phyloP scores from a whole-genome alignment of 2,329 filamentous ascomycete genomes.

The Scopulariopsis brevicaulis region DNA sequence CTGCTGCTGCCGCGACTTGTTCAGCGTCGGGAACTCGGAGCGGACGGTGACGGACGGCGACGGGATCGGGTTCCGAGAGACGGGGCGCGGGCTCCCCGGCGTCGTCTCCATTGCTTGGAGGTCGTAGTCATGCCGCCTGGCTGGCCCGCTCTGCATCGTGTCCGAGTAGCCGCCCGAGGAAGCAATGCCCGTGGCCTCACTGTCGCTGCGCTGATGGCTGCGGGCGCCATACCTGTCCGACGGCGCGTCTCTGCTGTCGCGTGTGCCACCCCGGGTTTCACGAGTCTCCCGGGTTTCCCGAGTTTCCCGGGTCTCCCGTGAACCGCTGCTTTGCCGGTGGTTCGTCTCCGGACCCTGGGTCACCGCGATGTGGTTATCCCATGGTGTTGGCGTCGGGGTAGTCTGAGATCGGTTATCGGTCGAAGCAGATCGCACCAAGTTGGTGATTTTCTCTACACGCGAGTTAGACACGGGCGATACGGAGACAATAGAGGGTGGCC shows the following conservation, averaged over 20 bases:
- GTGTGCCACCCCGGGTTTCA: slow-evolving; percentile 17
- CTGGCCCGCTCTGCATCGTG: slow-evolving; percentile 55
- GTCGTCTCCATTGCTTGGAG: slow-evolving; percentile 91
- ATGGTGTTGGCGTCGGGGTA: slow-evolving; percentile 40
- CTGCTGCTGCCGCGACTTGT: slow-evolving; percentile 83
- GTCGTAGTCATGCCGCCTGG: slow-evolving; percentile 84
- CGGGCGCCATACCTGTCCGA: slow-evolving; percentile 26
- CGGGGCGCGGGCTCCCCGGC: slow-evolving; percentile 59
- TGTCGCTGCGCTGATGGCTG: slow-evolving; percentile 65
- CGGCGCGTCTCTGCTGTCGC: slow-evolving; percentile 37
- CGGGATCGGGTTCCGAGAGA: slow-evolving; percentile 78
- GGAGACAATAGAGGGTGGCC: neutral
- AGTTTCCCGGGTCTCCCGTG: neutral
- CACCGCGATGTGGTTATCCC: slow-evolving; percentile 4
- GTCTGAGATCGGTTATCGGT: slow-evolving; percentile 47
- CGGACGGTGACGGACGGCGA: slow-evolving; percentile 85
- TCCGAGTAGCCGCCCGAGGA: slow-evolving; percentile 76
- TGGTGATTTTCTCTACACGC: slow-evolving; percentile 78
- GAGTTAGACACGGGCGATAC: neutral
- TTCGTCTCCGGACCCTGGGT: neutral
- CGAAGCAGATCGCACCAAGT: slow-evolving; percentile 74
- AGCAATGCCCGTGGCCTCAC: slow-evolving; percentile 59
- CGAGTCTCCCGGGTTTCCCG: neutral
- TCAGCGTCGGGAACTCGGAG: slow-evolving; percentile 94
- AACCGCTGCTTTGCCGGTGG: slow-evolving; percentile 1